Conservation (phyloP, 495 filamentous ascomycete species). For the Pyrenopolyporus hunteri region DNA sequence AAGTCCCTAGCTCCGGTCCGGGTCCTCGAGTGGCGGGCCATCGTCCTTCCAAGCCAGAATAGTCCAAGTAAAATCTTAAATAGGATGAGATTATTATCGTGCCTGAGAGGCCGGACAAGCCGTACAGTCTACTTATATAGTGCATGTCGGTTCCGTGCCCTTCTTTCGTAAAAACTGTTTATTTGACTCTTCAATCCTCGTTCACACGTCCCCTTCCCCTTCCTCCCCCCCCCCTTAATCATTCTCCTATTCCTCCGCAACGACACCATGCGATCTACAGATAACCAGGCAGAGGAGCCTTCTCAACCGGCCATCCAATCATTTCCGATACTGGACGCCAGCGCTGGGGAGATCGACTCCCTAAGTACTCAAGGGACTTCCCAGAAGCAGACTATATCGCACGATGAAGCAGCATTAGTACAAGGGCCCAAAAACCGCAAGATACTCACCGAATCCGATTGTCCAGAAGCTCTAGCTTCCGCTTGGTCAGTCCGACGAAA, state of each 20-base stretch:
- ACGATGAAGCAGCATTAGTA: constrained; percentile 9
- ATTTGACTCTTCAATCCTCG: too few species aligned
- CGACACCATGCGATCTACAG: not conserved
- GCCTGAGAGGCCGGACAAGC: not conserved
- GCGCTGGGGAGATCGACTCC: not conserved
- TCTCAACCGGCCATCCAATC: not conserved
- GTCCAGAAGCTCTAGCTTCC: constrained; percentile 68
- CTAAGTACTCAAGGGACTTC: not conserved
- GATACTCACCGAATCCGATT: constrained; percentile 62
- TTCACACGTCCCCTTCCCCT: constrained; percentile 9
- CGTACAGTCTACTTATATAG: not conserved
- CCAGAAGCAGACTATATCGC: constrained; percentile 20
- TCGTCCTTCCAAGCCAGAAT: not conserved
- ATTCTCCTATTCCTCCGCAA: not conserved
- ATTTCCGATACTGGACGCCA: not conserved
- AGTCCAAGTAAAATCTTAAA: constrained; percentile 23
- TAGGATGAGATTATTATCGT: constrained; percentile 2
- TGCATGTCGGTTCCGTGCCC: not conserved
- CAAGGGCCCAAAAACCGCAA: constrained; percentile 23
- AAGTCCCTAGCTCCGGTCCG: not conserved
- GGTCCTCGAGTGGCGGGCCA: constrained; percentile 12
- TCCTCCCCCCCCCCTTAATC: not conserved
- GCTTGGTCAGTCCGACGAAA: constrained; percentile 68
- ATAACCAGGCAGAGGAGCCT: not conserved
- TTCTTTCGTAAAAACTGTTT: too few species aligned